Evolutionary conservation across 306 rosid genomes (phyloP).

Genomic region (Cicer pinnatifidum): DNA sequence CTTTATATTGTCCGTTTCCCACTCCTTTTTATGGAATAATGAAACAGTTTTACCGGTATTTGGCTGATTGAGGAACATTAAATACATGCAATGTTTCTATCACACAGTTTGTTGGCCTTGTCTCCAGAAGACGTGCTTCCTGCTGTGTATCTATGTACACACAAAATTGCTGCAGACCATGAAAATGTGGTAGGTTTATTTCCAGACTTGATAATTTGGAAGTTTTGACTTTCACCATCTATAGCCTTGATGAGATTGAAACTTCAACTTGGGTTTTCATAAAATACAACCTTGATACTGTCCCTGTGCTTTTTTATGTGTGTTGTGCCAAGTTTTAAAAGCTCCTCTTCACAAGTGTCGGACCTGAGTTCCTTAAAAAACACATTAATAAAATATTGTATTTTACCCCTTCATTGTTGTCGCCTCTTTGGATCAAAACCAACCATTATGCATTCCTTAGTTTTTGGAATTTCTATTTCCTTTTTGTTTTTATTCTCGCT

Average conservation of each 20-base stretch:
- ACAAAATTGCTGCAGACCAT: constrained; percentile 86
- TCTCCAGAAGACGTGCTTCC: constrained; percentile 88
- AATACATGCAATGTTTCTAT: constrained; percentile 44
- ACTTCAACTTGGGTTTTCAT: constrained; percentile 26
- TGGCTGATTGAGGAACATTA: constrained; percentile 44
- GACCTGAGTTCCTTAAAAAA: constrained; percentile 32
- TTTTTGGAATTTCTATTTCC: constrained; percentile 7
- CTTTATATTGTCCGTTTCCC: constrained; percentile 17
- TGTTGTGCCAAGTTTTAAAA: constrained; percentile 1
- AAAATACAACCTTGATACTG: constrained; percentile 20
- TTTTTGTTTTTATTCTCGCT: neutral
- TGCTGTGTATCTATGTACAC: constrained; percentile 86
- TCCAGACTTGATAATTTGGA: constrained; percentile 17
- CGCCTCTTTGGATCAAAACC: neutral
- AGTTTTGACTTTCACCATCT: neutral
- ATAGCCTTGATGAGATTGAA: constrained; percentile 36
- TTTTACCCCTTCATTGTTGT: constrained; percentile 25
- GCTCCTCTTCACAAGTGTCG: constrained; percentile 9
- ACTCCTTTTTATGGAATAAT: constrained; percentile 30
- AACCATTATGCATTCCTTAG: constrained; percentile 1
- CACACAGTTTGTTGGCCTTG: constrained; percentile 75
- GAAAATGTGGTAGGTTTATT: constrained; percentile 70
- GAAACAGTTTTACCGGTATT: constrained; percentile 22
- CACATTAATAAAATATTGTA: neutral
- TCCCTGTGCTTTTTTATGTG: constrained; percentile 21